Evolutionary conservation across 139 green algal species (phyloP).

Genomic region (Volvox africanus): DNA sequence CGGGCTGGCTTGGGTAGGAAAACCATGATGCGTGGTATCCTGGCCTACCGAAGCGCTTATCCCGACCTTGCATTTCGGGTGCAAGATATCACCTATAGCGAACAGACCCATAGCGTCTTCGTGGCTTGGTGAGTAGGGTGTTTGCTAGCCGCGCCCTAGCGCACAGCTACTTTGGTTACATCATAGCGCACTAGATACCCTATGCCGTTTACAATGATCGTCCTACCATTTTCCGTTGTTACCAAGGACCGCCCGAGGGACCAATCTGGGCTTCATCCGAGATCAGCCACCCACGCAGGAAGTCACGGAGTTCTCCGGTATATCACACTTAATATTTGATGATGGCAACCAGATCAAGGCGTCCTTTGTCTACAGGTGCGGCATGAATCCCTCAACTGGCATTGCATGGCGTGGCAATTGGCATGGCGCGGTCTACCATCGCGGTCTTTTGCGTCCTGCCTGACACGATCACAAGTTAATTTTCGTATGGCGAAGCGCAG

Average conservation of each 20-base stretch:
- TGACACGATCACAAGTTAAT: too few relatives aligned
- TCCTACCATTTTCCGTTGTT: neutral
- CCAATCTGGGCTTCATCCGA: conserved; percentile 60
- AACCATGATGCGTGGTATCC: conserved; percentile 58
- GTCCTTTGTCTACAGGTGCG: conserved; percentile 57
- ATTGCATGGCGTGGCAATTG: too few relatives aligned
- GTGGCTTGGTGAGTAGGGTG: conserved; percentile 49
- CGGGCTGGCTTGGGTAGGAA: conserved; percentile 23
- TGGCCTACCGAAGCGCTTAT: conserved; percentile 62
- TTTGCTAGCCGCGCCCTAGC: too few relatives aligned
- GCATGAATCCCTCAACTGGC: neutral
- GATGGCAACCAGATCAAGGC: conserved; percentile 28
- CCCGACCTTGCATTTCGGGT: conserved; percentile 50
- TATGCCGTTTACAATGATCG: too few relatives aligned
- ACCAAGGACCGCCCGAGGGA: conserved; percentile 46
- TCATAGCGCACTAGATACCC: too few relatives aligned
- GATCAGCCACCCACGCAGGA: conserved; percentile 43
- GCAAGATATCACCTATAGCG: neutral
- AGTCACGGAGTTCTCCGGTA: conserved; percentile 47
- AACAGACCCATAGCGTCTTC: conserved; percentile 28
- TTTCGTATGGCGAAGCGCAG: too few relatives aligned
- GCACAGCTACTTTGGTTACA: too few relatives aligned
- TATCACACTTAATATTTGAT: conserved; percentile 40
- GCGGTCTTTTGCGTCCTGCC: too few relatives aligned
- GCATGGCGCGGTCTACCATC: too few relatives aligned